Evolutionary conservation across 495 filamentous ascomycete species (phyloP), one percentile per base, ranked within the genome.

Genomic region (Neurospora tetraspora): DNA sequence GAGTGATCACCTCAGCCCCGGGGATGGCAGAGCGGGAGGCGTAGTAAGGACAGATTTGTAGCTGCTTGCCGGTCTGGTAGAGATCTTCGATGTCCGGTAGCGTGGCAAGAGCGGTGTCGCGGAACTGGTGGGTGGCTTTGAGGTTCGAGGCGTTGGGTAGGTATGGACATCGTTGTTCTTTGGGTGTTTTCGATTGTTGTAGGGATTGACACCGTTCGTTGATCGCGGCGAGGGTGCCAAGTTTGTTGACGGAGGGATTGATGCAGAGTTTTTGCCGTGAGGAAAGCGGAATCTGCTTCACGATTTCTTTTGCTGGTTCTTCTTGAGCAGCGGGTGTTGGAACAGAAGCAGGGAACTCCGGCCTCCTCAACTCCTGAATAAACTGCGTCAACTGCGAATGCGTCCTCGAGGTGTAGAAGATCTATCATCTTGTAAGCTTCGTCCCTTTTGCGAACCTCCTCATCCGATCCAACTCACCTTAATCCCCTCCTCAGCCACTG

Each of bases 301-400:
- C 80, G 6, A 86, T 84, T 77, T 94, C 91, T 40, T 86, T 84
- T 11, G 87, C 77, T 27, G 79, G 73, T 3, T 81, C 74, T 14
- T 81, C 73, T 14, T 73, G 78, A 40, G 69, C 59, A 42, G 70
- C 36, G n/a, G 70, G 84, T 2, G 20, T 4, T 61, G 78, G 83
- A 20, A 85, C 38, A 12, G 80, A 83, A 1, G 92, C 85, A 27
- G 95, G 93, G 69, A 98, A 87, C 5, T 86, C 83, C 18, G 97
- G 92, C n/a, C 93, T 89, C 4, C 92, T 89, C 39, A 99, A 82
- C 77, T 99, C 96, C 70, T 90, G 89, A n/a, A 94, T 90, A 78
- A 99, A 98, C 80, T 99, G 96, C 5, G 91, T 91, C 23, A 98
- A 82, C 77, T 99, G 96, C 1, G 96, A 98, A 77, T 99, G 96